phyloP scores from a whole-genome alignment of 331 rosid genomes.

The Erythrophleum ivorense region DNA sequence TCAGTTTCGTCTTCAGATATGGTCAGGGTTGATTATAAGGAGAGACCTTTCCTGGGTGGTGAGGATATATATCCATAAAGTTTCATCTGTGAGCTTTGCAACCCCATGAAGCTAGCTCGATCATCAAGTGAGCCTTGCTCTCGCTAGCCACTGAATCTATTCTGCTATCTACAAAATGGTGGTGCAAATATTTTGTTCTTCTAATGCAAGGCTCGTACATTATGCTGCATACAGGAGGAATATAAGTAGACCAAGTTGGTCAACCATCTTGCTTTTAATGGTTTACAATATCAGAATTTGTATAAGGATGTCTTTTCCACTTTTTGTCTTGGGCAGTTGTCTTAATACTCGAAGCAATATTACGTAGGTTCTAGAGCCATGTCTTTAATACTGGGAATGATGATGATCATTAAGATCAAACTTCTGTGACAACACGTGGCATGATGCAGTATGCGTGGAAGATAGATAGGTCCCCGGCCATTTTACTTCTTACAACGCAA shows the following conservation, averaged over 20 bases:
- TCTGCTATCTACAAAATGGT: constrained; percentile 7
- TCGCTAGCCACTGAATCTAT: neutral
- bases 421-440: neutral
- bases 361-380: neutral
- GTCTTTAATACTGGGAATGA: neutral
- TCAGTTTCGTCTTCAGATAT: constrained; percentile 17
- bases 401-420: neutral
- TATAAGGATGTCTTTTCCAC: neutral
- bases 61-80: neutral
- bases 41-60: neutral
- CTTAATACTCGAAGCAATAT: neutral
- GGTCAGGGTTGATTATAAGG: neutral
- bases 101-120: constrained; percentile 11
- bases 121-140: constrained; percentile 17
- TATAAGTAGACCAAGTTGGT: neutral
- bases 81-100: neutral
- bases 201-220: constrained; percentile 25
- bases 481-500: neutral
- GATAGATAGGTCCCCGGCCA: neutral
- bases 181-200: constrained; percentile 3
- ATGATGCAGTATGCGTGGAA: neutral
- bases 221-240: constrained; percentile 8
- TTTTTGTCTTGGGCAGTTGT: neutral
- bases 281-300: neutral
- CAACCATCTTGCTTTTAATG: constrained; percentile 5